A percentile compares a stretch with the other conserved stretches of the same genome.
Conservation (phyloP, 2,329 filamentous ascomycete species). For the Colletotrichum graminicola region DNA sequence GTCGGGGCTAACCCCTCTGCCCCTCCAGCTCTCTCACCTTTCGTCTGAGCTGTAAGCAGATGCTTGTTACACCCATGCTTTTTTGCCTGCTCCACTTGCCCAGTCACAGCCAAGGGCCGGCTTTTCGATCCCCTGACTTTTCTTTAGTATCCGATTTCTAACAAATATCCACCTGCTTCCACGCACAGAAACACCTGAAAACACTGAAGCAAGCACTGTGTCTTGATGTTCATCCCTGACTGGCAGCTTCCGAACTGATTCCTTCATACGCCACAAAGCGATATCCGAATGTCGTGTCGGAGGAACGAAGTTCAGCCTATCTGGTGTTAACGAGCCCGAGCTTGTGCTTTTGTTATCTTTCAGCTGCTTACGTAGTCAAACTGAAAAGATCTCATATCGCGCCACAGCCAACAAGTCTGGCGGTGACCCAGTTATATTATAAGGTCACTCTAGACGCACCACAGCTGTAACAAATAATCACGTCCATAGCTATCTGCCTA, state of each 20-base stretch:
- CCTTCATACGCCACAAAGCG: neutral
- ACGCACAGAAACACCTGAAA: neutral
- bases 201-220: neutral
- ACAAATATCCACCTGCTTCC: neutral
- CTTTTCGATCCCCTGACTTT: neutral
- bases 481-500: neutral
- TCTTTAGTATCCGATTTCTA: too few relatives aligned
- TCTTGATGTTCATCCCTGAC: too few relatives aligned
- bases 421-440: neutral
- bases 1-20: neutral
- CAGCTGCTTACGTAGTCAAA: too few relatives aligned
- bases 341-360: neutral
- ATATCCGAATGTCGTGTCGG: neutral
- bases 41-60: conserved; percentile 10
- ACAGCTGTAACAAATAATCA: neutral
- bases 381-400: too few relatives aligned
- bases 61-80: neutral
- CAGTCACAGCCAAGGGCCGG: neutral
- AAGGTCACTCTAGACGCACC: neutral
- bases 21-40: conserved; percentile 17
- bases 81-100: neutral
- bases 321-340: neutral
- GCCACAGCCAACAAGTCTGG: too few relatives aligned
- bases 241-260: too few relatives aligned
- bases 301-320: neutral